A percentile compares a stretch with the other conserved stretches of the same genome.
These are phyloP conservation scores for Salix exigua DNA, from an alignment of 345 rosid species.

Conservation along the genomic window DNA sequence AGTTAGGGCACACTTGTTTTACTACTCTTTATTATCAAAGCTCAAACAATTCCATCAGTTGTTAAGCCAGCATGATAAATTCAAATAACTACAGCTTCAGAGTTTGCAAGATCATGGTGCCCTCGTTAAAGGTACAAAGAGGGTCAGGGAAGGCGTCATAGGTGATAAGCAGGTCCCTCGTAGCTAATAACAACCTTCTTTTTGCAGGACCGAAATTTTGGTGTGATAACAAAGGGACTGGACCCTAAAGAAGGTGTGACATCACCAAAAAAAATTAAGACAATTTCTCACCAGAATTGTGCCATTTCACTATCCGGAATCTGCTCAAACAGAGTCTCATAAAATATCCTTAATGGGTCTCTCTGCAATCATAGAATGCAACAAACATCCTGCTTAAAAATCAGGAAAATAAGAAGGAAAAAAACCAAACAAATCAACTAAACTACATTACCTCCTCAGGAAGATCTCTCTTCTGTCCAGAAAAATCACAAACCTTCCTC, in stretches of 20 bases:
- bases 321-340: conserved; percentile 75
- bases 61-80: neutral
- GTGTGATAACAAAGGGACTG: neutral
- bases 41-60: neutral
- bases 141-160: neutral
- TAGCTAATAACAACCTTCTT: neutral
- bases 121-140: neutral
- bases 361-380: conserved; percentile 56
- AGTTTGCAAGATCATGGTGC: neutral
- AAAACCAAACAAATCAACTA: neutral
- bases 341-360: conserved; percentile 88
- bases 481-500: conserved; percentile 76
- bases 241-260: neutral
- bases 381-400: conserved; percentile 7
- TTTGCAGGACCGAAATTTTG: neutral
- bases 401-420: neutral
- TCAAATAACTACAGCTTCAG: neutral
- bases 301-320: conserved; percentile 87
- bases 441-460: conserved; percentile 72
- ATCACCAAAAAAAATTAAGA: neutral
- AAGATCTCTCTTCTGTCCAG: conserved; percentile 85
- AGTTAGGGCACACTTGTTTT: neutral
- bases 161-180: neutral
- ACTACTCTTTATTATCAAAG: neutral
- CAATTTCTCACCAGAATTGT: conserved; percentile 68